Percentiles rank a stretch among this genome's conserved stretches.
phyloP scores from a whole-genome alignment of 805 yeast genomes.

The Starmerella stigmatis region DNA sequence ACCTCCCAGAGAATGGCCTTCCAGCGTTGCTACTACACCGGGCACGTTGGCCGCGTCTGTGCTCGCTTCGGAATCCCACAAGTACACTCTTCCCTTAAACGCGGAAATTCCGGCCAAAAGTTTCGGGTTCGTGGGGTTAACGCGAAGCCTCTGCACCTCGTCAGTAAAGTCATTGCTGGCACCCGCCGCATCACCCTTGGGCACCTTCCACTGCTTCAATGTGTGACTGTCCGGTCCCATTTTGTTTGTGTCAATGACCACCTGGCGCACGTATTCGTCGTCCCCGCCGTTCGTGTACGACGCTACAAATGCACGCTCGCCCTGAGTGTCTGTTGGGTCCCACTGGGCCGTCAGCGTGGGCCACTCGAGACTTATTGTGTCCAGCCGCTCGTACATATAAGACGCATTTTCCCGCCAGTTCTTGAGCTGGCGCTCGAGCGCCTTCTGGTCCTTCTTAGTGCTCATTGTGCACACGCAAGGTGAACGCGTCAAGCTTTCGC shows the following conservation, averaged over 20 bases:
- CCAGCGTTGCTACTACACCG: not conserved
- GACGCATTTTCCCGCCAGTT: slow-evolving; percentile 22
- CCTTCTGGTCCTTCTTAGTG: slow-evolving; percentile 1
- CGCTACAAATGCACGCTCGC: slow-evolving; percentile 17
- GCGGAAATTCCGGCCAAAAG: slow-evolving; percentile 18
- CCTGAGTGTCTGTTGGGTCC: slow-evolving; percentile 10
- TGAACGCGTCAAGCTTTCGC: not conserved
- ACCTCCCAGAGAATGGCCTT: slow-evolving; percentile 52
- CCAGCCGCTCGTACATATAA: slow-evolving; percentile 21
- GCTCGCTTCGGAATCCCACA: slow-evolving; percentile 9
- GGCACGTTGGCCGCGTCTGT: no score
- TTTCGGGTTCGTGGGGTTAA: slow-evolving; percentile 12
- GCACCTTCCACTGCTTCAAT: slow-evolving; percentile 11
- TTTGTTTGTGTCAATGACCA: slow-evolving; percentile 17
- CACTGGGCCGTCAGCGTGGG: slow-evolving; percentile 19
- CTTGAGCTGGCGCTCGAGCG: slow-evolving; percentile 11
- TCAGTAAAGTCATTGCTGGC: not conserved
- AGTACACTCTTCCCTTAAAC: slow-evolving; percentile 8
- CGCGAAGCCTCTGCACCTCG: slow-evolving; percentile 15
- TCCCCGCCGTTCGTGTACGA: slow-evolving; percentile 19
- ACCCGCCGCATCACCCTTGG: not conserved
- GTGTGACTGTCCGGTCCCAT: slow-evolving; percentile 9
- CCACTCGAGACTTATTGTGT: slow-evolving; percentile 19
- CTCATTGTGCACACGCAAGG: not conserved
- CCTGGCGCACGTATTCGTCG: slow-evolving; percentile 17